A percentile compares a stretch with the other conserved stretches of the same genome.
These are phyloP conservation scores for Arthrobotrys sinensis DNA, from an alignment of 2,329 filamentous ascomycete genomes.

Conservation along the genomic window DNA sequence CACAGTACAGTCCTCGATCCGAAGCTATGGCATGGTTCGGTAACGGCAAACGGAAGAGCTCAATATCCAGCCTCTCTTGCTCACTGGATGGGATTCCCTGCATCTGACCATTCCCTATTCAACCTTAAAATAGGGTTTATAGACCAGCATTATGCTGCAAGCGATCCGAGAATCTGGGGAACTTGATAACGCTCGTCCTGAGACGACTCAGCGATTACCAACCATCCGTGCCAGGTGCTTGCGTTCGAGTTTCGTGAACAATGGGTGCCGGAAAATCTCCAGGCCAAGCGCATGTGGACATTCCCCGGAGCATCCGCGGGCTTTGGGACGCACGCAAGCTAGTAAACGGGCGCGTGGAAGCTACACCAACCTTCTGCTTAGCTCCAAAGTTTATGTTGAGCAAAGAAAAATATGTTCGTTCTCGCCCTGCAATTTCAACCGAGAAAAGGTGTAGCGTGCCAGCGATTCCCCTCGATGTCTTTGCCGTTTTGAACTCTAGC, in stretches of 20 bases:
- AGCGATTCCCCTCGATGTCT: slow-evolving; percentile 5
- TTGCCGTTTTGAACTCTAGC: slow-evolving; percentile 45
- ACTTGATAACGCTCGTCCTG: slow-evolving; percentile 19
- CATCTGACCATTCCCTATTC: slow-evolving; percentile 25
- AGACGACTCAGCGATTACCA: slow-evolving; percentile 52
- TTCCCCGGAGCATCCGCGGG: slow-evolving; percentile 36
- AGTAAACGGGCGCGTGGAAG: slow-evolving; percentile 27
- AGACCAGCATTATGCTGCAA: slow-evolving; percentile 15
- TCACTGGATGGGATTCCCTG: slow-evolving; percentile 28
- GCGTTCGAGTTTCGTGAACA: not conserved
- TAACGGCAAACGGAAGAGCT: slow-evolving; percentile 27
- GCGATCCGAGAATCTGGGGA: slow-evolving; percentile 58
- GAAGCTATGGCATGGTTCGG: slow-evolving; percentile 33
- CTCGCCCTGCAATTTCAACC: slow-evolving; percentile 46
- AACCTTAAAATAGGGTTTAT: slow-evolving; percentile 40
- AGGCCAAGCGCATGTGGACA: slow-evolving; percentile 47
- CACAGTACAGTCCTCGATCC: slow-evolving; percentile 45
- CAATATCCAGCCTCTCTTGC: slow-evolving; percentile 9
- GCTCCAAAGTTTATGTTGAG: slow-evolving; percentile 29
- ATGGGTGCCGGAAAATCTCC: slow-evolving; percentile 45
- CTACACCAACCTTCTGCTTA: not conserved
- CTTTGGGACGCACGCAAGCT: not conserved
- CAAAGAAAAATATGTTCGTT: slow-evolving; percentile 9
- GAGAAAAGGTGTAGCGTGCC: slow-evolving; percentile 45
- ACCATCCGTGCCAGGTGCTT: slow-evolving; percentile 32